Evolutionary conservation across 441 rosid species (phyloP).

Genomic region (Francoa sonchifolia): DNA sequence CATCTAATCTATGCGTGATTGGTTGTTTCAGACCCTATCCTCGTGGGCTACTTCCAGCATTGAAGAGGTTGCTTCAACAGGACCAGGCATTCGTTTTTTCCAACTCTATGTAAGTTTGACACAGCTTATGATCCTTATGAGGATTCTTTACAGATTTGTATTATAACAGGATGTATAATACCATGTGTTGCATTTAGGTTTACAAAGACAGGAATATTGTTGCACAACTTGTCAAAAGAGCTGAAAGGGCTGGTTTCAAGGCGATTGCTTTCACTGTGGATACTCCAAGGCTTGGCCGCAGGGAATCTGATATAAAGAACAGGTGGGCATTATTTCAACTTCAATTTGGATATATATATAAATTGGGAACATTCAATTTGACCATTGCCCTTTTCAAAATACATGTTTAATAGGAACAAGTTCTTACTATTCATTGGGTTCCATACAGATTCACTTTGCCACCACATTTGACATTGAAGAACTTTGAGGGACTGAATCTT

Average conservation of each 20-base stretch:
- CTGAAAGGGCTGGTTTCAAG: conserved; percentile 90
- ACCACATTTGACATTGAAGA: conserved; percentile 57
- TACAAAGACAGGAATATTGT: conserved; percentile 72
- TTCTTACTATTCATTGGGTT: conserved; percentile 3
- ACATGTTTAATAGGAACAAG: conserved; percentile 10
- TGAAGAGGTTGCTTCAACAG: conserved; percentile 91
- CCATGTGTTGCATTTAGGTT: conserved; percentile 61
- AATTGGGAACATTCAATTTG: too few relatives aligned
- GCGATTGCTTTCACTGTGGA: conserved; percentile 95
- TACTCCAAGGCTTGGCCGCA: conserved; percentile 90
- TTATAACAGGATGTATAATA: too few relatives aligned
- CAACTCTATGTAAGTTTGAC: conserved; percentile 68
- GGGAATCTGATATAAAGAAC: conserved; percentile 96
- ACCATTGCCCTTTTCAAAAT: too few relatives aligned
- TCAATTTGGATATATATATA: too few relatives aligned
- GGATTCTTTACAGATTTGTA: neutral
- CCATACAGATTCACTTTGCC: conserved; percentile 60
- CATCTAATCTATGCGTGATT: conserved; percentile 6
- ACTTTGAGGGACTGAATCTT: conserved; percentile 76
- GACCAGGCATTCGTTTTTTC: conserved; percentile 85
- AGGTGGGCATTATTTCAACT: conserved; percentile 36
- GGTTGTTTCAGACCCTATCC: conserved; percentile 58
- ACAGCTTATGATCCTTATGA: neutral
- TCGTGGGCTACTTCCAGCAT: conserved; percentile 88
- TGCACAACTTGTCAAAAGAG: conserved; percentile 80